Conservation (phyloP, 805 yeast genomes). For the Saccharomycopsis capsularis region DNA sequence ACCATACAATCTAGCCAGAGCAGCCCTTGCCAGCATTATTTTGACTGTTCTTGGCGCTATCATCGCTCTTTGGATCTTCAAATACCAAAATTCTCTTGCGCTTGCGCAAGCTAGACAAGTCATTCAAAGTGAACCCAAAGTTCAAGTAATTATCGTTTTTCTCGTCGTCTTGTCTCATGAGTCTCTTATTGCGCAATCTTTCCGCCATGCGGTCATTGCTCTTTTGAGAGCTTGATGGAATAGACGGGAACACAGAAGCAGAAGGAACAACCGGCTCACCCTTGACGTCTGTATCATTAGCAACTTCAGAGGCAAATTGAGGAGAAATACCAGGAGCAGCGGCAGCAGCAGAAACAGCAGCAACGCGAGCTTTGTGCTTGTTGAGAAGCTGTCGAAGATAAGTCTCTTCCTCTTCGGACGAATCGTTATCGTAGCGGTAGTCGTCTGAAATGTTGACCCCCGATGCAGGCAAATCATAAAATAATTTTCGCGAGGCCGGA, state of each 20-base stretch:
- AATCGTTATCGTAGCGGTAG: background rate
- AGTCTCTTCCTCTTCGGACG: constrained; percentile 16
- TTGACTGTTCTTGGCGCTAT: too few relatives aligned
- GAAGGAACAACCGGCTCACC: too few relatives aligned
- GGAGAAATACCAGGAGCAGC: background rate
- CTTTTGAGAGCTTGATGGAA: too few relatives aligned
- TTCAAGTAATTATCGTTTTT: constrained; percentile 11
- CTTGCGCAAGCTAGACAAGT: constrained; percentile 16
- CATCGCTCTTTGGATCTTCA: constrained; percentile 17
- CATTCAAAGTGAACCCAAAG: constrained; percentile 22
- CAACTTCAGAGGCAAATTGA: too few relatives aligned
- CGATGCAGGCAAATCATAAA: too few relatives aligned
- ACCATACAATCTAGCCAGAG: too few relatives aligned
- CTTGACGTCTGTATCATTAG: too few relatives aligned
- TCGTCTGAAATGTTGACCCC: too few relatives aligned
- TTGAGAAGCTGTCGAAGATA: constrained; percentile 10
- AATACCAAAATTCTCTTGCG: constrained; percentile 18
- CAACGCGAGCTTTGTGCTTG: constrained; percentile 2
- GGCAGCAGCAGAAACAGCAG: background rate
- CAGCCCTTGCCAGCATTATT: too few relatives aligned
- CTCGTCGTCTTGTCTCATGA: constrained; percentile 13
- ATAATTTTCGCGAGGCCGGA: too few relatives aligned
- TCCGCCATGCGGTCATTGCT: background rate
- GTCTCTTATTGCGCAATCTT: constrained; percentile 5
- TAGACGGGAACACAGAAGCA: too few relatives aligned